phyloP scores from a whole-genome alignment of 768 basidiomycete genomes.

The Glaciozyma antarctica region DNA sequence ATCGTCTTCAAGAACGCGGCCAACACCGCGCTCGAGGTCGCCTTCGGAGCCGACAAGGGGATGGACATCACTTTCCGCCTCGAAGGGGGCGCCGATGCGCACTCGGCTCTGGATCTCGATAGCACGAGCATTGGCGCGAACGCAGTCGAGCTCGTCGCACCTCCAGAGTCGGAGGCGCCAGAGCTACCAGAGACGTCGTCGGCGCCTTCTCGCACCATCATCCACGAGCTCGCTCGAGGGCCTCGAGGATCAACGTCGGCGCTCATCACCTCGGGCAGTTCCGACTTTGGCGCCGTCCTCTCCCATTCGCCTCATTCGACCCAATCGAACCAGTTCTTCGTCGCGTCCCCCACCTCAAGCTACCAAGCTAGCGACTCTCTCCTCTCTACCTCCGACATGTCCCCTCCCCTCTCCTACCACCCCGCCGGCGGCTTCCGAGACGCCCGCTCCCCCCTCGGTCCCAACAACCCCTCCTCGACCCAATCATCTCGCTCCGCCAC shows the following conservation, averaged over 20 bases:
- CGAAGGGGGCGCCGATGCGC: constrained; percentile 37
- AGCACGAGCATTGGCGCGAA: constrained; percentile 8
- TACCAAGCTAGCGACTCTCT: not conserved
- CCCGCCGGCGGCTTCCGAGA: not conserved
- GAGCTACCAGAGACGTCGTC: not conserved
- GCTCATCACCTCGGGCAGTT: not conserved
- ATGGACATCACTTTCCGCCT: constrained; percentile 37
- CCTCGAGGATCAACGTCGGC: not conserved
- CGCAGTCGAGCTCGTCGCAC: constrained; percentile 10
- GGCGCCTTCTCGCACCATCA: constrained; percentile 1
- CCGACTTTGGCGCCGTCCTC: not conserved
- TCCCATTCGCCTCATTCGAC: not conserved
- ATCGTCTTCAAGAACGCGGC: constrained; percentile 38
- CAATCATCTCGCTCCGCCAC: not conserved
- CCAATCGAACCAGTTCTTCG: not conserved
- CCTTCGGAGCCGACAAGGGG: constrained; percentile 33
- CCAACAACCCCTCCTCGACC: not conserved
- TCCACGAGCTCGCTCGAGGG: constrained; percentile 4
- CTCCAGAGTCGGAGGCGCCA: constrained; percentile 8
- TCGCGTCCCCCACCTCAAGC: not conserved
- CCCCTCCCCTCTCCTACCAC: not conserved
- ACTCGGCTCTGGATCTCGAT: constrained; percentile 34
- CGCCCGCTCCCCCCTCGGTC: constrained; percentile 2
- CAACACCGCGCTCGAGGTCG: constrained; percentile 35
- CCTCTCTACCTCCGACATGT: not conserved